These are phyloP conservation scores for Trametes cinnabarina DNA, from an alignment of 768 basidiomycete species.

Conservation along the genomic window DNA sequence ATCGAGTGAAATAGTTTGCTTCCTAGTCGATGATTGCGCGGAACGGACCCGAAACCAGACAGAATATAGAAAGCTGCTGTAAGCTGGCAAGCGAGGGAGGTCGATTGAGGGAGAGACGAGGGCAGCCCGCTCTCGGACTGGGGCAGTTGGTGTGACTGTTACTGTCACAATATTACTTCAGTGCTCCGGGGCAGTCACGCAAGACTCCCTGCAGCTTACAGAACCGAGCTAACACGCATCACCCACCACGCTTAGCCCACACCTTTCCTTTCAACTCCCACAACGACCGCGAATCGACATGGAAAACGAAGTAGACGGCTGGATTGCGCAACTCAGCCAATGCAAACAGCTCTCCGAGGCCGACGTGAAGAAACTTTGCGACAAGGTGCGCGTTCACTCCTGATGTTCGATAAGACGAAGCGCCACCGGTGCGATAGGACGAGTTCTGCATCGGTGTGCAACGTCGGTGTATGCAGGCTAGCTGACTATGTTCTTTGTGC, in stretches of 20 bases:
- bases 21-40: neutral
- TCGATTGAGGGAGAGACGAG: slow-evolving; percentile 3
- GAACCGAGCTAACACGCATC: slow-evolving; percentile 23
- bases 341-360: slow-evolving; percentile 96
- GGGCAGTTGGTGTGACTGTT: slow-evolving; percentile 18
- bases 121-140: neutral
- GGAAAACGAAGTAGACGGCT: slow-evolving; percentile 84
- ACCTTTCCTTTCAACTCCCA: slow-evolving; percentile 5
- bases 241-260: slow-evolving; percentile 21
- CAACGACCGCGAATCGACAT: slow-evolving; percentile 29
- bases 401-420: slow-evolving; percentile 30
- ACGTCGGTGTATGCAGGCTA: slow-evolving; percentile 6
- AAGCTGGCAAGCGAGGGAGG: neutral
- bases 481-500: slow-evolving; percentile 12
- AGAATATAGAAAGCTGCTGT: neutral
- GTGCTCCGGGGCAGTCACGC: slow-evolving; percentile 6
- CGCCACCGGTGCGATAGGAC: slow-evolving; percentile 17
- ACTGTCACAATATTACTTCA: slow-evolving; percentile 17
- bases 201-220: slow-evolving; percentile 4
- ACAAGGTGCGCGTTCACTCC: slow-evolving; percentile 72
- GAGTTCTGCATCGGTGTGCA: slow-evolving; percentile 5
- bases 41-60: neutral
- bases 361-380: slow-evolving; percentile 97
- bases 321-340: slow-evolving; percentile 95
- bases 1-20: neutral